Base-by-base conservation (phyloP, 2,329 filamentous ascomycete genomes). In the Colletotrichum sp. region DNA sequence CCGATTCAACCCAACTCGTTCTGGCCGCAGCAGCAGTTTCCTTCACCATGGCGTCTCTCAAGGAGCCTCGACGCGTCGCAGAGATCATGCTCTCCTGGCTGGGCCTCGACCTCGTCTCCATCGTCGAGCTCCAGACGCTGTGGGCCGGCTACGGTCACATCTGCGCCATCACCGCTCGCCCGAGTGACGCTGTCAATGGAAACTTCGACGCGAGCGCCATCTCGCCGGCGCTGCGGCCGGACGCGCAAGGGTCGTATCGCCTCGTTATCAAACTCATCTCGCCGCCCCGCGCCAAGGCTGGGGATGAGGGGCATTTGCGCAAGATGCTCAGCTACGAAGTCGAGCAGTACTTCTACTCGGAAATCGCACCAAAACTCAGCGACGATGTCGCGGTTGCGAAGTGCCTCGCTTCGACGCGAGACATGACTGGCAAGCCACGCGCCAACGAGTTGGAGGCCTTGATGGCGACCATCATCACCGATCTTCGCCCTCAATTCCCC, bases 311-410 rank as follows among this genome's bases (percentile, higher is more conserved):
- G 1, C 92, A 94, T 78, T 79, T 91, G 1, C 89, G 93, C 8
- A 94, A 94, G 80, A 88, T 94, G 75, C 82, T 94, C 32, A 93
- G 91, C 80, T 94, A 94, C 78, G 87, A 92, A 62, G 91, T 93
- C 5, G 93, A 94, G 82, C 92, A 93, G 79, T 89, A 89, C 78
- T 94, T 94, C 78, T 94, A 94, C 80, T 85, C 84, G 3, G 81
- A 89, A 4, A 81, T 94, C 13, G 91, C 90, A 0, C 89, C 90
- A 0, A 80, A 80, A 1, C 81, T 94, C 3, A 80, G 83, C 0
- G 80, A 82, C 0, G 80, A 84, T 1, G 81, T 90, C 2, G 85
- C 87, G 0, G 88, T 92, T 1, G 90, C 91, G 0, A 82, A 85
- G 24, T 91, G 89, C 44, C 74, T 92, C 3, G 86, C 85, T 0